Conservation (phyloP, 495 filamentous ascomycete genomes). For the Penicillium robsamsonii region DNA sequence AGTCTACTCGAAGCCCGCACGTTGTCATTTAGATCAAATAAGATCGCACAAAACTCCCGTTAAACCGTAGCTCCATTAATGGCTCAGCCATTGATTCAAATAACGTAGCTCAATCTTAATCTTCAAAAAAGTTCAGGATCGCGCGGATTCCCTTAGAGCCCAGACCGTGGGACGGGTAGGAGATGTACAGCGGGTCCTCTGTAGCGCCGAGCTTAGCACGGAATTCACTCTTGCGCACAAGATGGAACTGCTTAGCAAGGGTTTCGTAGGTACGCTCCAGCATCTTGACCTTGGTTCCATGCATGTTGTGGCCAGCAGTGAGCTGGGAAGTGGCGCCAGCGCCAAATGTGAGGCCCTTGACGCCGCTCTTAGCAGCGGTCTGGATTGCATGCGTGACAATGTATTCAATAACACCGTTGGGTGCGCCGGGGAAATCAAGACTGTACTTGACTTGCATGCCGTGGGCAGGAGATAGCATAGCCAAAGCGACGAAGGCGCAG, state of each 20-base stretch:
- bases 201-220: slow-evolving; percentile 76
- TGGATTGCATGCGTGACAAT: slow-evolving; percentile 77
- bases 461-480: slow-evolving; percentile 68
- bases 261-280: slow-evolving; percentile 73
- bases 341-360: slow-evolving; percentile 73
- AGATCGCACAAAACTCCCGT: slow-evolving; percentile 2
- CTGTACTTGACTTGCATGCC: slow-evolving; percentile 89
- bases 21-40: slow-evolving; percentile 5
- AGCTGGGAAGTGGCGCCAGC: slow-evolving; percentile 68
- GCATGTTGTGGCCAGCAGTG: slow-evolving; percentile 70
- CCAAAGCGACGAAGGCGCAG: slow-evolving; percentile 69
- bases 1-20: not conserved
- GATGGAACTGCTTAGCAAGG: slow-evolving; percentile 71
- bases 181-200: slow-evolving; percentile 77
- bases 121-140: slow-evolving; percentile 80
- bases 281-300: slow-evolving; percentile 69
- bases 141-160: slow-evolving; percentile 73
- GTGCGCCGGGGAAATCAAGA: slow-evolving; percentile 77
- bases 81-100: not conserved
- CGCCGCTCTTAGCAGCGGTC: slow-evolving; percentile 58
- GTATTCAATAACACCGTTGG: slow-evolving; percentile 75
- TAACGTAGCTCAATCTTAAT: slow-evolving; percentile 32
- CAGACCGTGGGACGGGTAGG: slow-evolving; percentile 76
- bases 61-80: slow-evolving; percentile 6
- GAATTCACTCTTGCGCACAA: slow-evolving; percentile 83